These are phyloP conservation scores for Escallonia rubra DNA, from an alignment of 129 eudicot species.

Conservation along the genomic window DNA sequence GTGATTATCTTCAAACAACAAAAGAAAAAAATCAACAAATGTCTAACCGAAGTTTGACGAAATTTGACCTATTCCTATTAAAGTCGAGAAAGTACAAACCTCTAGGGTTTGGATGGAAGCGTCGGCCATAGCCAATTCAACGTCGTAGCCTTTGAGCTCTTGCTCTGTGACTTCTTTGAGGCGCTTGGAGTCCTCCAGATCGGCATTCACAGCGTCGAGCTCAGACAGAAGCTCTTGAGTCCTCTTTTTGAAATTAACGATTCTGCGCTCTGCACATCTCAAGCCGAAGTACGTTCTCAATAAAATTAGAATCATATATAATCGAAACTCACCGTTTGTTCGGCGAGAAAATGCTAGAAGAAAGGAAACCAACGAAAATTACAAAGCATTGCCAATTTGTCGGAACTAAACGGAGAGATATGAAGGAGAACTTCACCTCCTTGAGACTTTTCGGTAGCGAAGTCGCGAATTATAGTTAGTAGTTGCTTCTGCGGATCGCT, in stretches of 20 bases:
- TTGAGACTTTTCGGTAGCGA: slow-evolving; percentile 63
- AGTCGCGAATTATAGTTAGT: slow-evolving; percentile 62
- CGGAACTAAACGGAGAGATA: not conserved
- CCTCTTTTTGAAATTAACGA: slow-evolving; percentile 45
- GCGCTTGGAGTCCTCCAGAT: slow-evolving; percentile 54
- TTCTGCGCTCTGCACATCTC: slow-evolving; percentile 50
- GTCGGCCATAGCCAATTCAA: slow-evolving; percentile 60
- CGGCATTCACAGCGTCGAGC: slow-evolving; percentile 34
- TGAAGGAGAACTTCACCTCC: slow-evolving; percentile 46
- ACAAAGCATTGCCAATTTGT: not conserved
- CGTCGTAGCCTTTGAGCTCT: slow-evolving; percentile 71
- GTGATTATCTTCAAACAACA: not conserved
- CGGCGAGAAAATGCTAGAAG: too few relatives aligned
- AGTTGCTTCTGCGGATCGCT: slow-evolving; percentile 56
- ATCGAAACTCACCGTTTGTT: slow-evolving; percentile 7
- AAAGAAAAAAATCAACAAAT: not conserved
- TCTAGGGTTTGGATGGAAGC: slow-evolving; percentile 67
- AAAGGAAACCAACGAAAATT: slow-evolving; percentile 1
- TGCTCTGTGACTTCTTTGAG: slow-evolving; percentile 56
- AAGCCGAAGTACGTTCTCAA: not conserved
- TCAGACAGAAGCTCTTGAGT: slow-evolving; percentile 49
- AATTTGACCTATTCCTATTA: not conserved
- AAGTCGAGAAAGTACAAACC: slow-evolving; percentile 29
- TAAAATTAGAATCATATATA: not conserved
- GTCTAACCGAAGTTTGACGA: not conserved